Evolutionary conservation across 108 stramenopile species (phyloP).

Genomic region (Skeletonema menzelii): DNA sequence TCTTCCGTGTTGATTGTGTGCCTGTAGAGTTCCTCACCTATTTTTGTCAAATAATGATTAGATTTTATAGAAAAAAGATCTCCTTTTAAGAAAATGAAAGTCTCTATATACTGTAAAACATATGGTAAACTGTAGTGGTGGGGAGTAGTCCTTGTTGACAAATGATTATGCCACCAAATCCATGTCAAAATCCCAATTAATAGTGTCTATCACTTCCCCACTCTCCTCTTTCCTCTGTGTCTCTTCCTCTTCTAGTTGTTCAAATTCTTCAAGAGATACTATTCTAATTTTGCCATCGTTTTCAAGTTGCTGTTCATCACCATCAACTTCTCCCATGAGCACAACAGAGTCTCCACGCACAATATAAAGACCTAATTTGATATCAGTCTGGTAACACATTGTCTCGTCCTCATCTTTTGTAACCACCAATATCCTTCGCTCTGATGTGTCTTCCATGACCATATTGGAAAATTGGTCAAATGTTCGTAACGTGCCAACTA

Average conservation of each 20-base stretch:
- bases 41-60: neutral
- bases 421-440: constrained; percentile 77
- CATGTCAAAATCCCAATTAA: constrained; percentile 86
- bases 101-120: neutral
- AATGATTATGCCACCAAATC: constrained; percentile 70
- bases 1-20: neutral
- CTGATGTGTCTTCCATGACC: constrained; percentile 90
- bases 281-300: constrained; percentile 39
- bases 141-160: neutral
- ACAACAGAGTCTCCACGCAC: constrained; percentile 92
- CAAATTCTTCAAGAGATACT: constrained; percentile 63
- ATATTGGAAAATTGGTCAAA: constrained; percentile 97
- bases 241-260: constrained; percentile 41
- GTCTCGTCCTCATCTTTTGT: constrained; percentile 29
- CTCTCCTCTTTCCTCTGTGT: constrained; percentile 41
- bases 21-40: neutral
- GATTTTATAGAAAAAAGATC: neutral
- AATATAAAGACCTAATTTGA: constrained; percentile 86
- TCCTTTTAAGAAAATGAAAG: neutral
- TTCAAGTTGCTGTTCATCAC: constrained; percentile 42
- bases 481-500: constrained; percentile 86
- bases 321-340: constrained; percentile 86
- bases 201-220: constrained; percentile 27
- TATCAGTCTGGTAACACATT: constrained; percentile 77
- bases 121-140: neutral